Evolutionary conservation across 345 rosid genomes (phyloP).

Genomic region (Corchorus capsularis): DNA sequence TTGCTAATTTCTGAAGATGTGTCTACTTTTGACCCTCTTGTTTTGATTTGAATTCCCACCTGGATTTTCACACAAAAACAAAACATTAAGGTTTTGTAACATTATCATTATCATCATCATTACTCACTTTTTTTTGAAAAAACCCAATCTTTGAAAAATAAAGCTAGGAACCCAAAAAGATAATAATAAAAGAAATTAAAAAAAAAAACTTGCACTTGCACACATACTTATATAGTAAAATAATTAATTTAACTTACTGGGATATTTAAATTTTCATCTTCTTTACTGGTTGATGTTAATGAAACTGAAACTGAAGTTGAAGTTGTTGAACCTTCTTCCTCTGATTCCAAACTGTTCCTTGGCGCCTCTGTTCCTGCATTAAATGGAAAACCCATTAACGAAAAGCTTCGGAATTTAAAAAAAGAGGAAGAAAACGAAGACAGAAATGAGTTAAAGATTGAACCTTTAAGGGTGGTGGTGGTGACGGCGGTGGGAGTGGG

Average conservation of each 20-base stretch:
- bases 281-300: constrained; percentile 36
- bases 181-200: neutral
- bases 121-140: constrained; percentile 29
- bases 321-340: constrained; percentile 37
- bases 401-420: neutral
- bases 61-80: constrained; percentile 27
- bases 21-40: constrained; percentile 43
- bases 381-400: neutral
- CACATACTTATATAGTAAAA: neutral
- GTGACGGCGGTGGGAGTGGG: neutral
- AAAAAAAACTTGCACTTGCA: neutral
- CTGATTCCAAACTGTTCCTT: constrained; percentile 82
- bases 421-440: neutral
- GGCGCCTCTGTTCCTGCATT: constrained; percentile 71
- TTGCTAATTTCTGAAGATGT: constrained; percentile 57
- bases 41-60: constrained; percentile 80
- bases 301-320: constrained; percentile 24
- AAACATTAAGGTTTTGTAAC: neutral
- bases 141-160: constrained; percentile 17
- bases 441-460: neutral
- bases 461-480: constrained; percentile 46
- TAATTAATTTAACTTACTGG: constrained; percentile 43
- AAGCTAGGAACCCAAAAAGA: constrained; percentile 31
- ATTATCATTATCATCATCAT: constrained; percentile 32
- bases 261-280: constrained; percentile 44